These are phyloP conservation scores for Penicillium verrucosum DNA, from an alignment of 2,329 filamentous ascomycete species.

Conservation along the genomic window DNA sequence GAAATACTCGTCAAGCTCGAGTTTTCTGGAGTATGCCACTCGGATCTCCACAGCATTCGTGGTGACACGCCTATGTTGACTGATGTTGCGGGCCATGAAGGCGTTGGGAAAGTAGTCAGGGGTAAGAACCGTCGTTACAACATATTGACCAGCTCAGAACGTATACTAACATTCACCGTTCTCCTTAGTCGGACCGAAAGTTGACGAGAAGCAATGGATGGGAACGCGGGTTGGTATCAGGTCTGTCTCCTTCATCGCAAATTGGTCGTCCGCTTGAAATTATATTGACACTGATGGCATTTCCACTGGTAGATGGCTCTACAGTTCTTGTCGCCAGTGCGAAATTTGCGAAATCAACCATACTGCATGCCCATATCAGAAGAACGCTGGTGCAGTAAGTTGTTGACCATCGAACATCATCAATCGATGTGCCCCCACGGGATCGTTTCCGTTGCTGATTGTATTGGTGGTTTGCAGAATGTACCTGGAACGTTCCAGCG, in stretches of 20 bases:
- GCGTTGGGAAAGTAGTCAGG: slow-evolving; percentile 43
- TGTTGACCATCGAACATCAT: background rate
- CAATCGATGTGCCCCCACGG: too few species aligned
- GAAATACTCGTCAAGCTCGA: slow-evolving; percentile 49
- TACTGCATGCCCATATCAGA: slow-evolving; percentile 39
- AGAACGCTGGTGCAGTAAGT: slow-evolving; percentile 38
- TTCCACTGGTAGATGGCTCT: slow-evolving; percentile 32
- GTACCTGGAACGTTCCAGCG: slow-evolving; percentile 40
- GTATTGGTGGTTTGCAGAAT: slow-evolving; percentile 24
- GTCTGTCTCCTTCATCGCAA: slow-evolving; percentile 17
- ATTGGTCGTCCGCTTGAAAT: background rate
- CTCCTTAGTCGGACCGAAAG: slow-evolving; percentile 25
- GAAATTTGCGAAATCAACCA: slow-evolving; percentile 40
- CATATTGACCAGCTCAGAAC: background rate
- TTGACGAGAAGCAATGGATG: slow-evolving; percentile 30
- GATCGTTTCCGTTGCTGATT: background rate
- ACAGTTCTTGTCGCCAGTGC: slow-evolving; percentile 38
- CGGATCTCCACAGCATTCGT: slow-evolving; percentile 47
- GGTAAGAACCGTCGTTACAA: slow-evolving; percentile 14
- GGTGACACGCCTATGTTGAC: slow-evolving; percentile 45
- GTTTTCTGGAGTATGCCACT: slow-evolving; percentile 49
- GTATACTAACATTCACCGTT: background rate
- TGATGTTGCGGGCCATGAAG: slow-evolving; percentile 48
- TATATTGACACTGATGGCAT: background rate
- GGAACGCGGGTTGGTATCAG: slow-evolving; percentile 33